Evolutionary conservation across 495 filamentous ascomycete species (phyloP), one percentile per base, ranked within the genome.

Genomic region (Symbiotaphrina buchneri): DNA sequence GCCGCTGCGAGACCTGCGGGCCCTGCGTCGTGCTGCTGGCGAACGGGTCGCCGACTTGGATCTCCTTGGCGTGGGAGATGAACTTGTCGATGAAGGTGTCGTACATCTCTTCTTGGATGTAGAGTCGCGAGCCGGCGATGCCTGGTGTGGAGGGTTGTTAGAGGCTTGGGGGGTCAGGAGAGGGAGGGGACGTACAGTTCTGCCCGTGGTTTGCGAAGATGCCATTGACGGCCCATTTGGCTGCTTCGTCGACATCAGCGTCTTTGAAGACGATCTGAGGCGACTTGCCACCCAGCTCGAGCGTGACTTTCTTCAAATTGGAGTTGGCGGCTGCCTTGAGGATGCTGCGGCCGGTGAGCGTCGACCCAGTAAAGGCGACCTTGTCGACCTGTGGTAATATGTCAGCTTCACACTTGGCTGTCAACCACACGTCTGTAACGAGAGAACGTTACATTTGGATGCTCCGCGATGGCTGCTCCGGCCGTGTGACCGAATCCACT

Each of bases 151-250:
- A n/a, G n/a, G n/a, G n/a, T n/a, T n/a, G n/a, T n/a, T n/a, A n/a
- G n/a, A n/a, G n/a, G n/a, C n/a, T n/a, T n/a, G n/a, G n/a, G n/a
- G n/a, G n/a, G n/a, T n/a, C n/a, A n/a, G n/a, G n/a, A n/a, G n/a
- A n/a, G n/a, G n/a, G n/a, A n/a, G n/a, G n/a, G n/a, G n/a, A n/a
- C n/a, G n/a, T n/a, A n/a, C 85, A 95, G 71, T 74, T 82, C 58
- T 95, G 87, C 47, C 85, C 85, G 61, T 95, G 87, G 68, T 95
- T 95, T 65, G 64, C 94, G 74, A 81, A 95, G 49, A 95, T 93
- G 50, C 85, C 85, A 37, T 85, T 91, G 74, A 94, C 94, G 52
- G 84, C 78, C 85, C 85, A 95, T 11, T 73, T 79, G 55, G 94
- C 83, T 37, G 85, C 83, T 47, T 92, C 75, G 43, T 94, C 83